Base-by-base conservation (phyloP, 352 stramenopile genomes). In the Thalassiosira gravida region DNA sequence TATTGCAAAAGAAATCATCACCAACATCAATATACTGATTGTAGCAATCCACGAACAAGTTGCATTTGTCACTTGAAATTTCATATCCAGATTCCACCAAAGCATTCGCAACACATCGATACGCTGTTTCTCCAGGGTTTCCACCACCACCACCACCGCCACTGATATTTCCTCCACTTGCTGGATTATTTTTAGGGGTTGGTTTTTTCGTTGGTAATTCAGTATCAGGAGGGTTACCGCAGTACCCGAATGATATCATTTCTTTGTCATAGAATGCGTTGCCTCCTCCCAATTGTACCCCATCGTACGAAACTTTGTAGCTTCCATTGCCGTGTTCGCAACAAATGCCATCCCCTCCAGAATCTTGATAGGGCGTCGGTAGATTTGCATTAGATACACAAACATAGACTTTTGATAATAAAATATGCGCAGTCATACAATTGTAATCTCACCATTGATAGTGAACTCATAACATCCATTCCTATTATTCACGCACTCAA, bases 311-410 rank as follows among this genome's bases (percentile, higher is more conserved):
- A 49, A 82, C 30, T 61, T 56, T 74, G 44, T 87, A 84, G 32
- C 35, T 80, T 62, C 52, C 74, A 24, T 62, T 65, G 7, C 71
- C 70, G 27, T 80, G 59, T 16, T 78, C 55, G 64, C 72, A 72
- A 66, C 79, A 84, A 1, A 91, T 50, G n/a, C 85, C 85, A 71
- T 91, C 79, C 1, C 82, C 85, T 46, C 73, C 80, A 67, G 62
- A 52, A 75, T 91, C 75, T 78, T 66, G 35, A 46, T 61, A 47
- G 29, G 6, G 6, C 35, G 13, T 44, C 13, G 13, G 6, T 44
- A 5, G 30, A 44, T 16, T 39, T 32, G 0, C 55, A 47, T 29
- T 22, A 8, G 3, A 63, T 63, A 2, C 32, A 53, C 32, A 20
- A 20, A 32, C 37, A 32, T 49, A 52, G 9, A 66, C 35, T 55